Evolutionary conservation across 2,329 filamentous ascomycete genomes (phyloP), one percentile per base, ranked within the genome.

Genomic region (Berkeleyomyces basicola): DNA sequence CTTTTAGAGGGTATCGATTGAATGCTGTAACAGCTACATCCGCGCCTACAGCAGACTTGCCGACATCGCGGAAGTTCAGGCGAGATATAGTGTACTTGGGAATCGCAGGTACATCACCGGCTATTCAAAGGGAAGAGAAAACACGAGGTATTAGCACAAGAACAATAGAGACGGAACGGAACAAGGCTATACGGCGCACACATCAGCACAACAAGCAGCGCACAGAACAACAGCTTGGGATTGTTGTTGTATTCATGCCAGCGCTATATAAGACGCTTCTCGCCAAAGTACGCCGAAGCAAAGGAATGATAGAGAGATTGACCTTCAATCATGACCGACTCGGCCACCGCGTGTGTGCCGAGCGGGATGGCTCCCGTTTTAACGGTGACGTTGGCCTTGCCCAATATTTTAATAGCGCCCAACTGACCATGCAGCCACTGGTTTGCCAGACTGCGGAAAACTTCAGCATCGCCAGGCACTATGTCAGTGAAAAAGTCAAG

Each of bases 341-440:
- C 84, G 60, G 82, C 81, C 65, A 99, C 75, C 37, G 78, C 75
- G 71, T 96, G 89, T 61, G 82, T 86, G 66, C 92, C 91, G 31
- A 97, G 77, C 53, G 82, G 82, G 65, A 97, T 76, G 59, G 95
- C 74, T 33, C 93, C 92, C 57, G 90, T 88, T 71, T 84, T 90
- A 63, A 97, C 74, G 40, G 79, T 79, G 44, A 97, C 77, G 46
- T 85, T 76, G 36, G 89, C 85, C 69, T 85, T 86, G 51, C 87
- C 92, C 62, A 84, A 79, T 11, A 97, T 76, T 65, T 81, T 82
- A 63, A 99, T 74, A 63, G 80, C 78, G 9, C 83, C 80, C 64
- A 97, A 76, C 61, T 83, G 85, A 46, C 91, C 90, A 61, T 88
- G 84, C 65, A 99, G 75, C 85, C 90, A 97, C 72, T 96, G 87